Conservation (phyloP, 352 stramenopile genomes). For the Pseudoperonospora humuli region DNA sequence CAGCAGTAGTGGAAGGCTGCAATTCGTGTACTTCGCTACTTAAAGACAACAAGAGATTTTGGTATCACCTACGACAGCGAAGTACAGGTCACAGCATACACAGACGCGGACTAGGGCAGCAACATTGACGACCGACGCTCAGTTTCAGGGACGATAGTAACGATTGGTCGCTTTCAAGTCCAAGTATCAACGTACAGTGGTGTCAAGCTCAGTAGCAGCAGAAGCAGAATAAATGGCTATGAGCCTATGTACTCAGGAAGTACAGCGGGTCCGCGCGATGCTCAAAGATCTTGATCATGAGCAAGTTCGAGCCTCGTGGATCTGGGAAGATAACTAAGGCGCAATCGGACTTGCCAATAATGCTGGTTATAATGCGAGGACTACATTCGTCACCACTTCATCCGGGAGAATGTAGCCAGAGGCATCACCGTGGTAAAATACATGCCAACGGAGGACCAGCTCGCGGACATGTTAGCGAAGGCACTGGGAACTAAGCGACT, state of each 20-base stretch:
- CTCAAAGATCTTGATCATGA: not conserved
- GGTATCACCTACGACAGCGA: no score
- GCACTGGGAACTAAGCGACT: not conserved
- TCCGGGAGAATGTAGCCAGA: not conserved
- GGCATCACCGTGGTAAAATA: not conserved
- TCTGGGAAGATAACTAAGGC: not conserved
- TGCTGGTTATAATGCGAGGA: not conserved
- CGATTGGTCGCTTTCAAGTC: not conserved
- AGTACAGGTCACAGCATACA: not conserved
- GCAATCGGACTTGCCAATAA: not conserved
- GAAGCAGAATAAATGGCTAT: not conserved
- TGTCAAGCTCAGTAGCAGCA: not conserved
- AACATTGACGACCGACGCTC: not conserved
- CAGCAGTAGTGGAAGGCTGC: no score
- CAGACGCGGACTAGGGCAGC: no score
- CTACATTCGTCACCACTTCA: not conserved
- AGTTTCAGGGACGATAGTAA: not conserved
- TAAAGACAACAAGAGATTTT: no score
- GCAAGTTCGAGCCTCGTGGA: not conserved
- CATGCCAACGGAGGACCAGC: not conserved
- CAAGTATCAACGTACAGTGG: not conserved
- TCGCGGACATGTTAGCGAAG: not conserved
- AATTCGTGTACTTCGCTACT: not conserved
- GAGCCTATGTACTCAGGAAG: not conserved
- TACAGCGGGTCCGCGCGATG: not conserved